Evolutionary conservation across 139 green algal species (phyloP), one percentile per base, ranked within the genome.

Genomic region (Ettlia oleoabundans): DNA sequence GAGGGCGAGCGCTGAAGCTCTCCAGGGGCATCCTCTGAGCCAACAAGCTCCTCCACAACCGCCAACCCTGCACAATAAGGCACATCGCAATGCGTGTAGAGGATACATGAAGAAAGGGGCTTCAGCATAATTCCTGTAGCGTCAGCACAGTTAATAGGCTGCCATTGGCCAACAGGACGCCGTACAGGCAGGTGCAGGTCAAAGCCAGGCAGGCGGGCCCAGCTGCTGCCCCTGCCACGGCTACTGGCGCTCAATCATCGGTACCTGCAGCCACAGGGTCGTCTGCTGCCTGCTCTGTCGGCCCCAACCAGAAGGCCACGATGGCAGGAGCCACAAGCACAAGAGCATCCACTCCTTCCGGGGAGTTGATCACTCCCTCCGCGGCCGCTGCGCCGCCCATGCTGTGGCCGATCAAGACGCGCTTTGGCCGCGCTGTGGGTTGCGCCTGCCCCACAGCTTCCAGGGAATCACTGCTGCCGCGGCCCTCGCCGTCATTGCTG

Each of bases 291-390:
- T 84, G 26, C 40, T 66, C 18, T 1, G 76, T 65, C 10, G 76
- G 62, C 40, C 74, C 71, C 37, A 78, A 40, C 55, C 74, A 88
- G 1, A 90, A 41, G 19, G 90, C 88, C 2, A 98, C 76, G 43
- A 98, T 90, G 8, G 94, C 94, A 22, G 94, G 94, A 7, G 92
- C 92, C 38, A 97, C 90, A 10, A 98, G 86, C 28, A 98, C 82
- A 15, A 98, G 55, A 8, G 76, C 92, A 1, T 64, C 81, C 15
- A 93, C 51, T 35, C 81, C 78, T 47, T 85, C 40, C 2, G 86
- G 87, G n/a, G 89, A 63, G 28, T 28, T 9, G 7, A 94, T 88
- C 19, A 90, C 37, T 51, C 90, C 87, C 13, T 94, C 88, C 9
- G 92, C 88, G 0, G 86, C 92, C 55, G 90, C 92, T 4, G 91